A percentile compares a stretch with the other conserved stretches of the same genome.
Evolutionary conservation across 495 filamentous ascomycete species (phyloP).

Genomic region (Aspergillus sparsus): DNA sequence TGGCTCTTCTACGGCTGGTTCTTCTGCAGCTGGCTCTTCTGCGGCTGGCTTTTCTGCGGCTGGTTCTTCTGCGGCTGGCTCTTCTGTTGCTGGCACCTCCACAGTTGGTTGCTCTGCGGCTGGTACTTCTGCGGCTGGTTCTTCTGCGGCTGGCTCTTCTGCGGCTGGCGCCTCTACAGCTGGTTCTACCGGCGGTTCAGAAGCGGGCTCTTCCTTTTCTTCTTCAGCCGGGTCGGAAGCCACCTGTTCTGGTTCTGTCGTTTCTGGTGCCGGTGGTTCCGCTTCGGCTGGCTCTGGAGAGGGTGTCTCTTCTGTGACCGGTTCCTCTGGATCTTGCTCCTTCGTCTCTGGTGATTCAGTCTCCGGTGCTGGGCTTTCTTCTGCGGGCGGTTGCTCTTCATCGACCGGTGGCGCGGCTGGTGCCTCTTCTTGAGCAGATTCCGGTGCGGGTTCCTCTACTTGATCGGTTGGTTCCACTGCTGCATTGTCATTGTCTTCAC

Average conservation of each 20-base stretch:
- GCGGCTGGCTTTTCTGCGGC: too few species aligned
- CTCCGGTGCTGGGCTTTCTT: slow-evolving; percentile 11
- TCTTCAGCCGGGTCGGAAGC: background rate
- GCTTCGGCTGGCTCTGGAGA: slow-evolving; percentile 9
- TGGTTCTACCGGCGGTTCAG: background rate
- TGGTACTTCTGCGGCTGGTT: background rate
- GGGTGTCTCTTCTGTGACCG: slow-evolving; percentile 3
- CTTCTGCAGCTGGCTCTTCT: slow-evolving; percentile 9
- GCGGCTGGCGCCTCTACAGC: background rate
- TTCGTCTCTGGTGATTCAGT: background rate
- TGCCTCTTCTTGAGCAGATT: slow-evolving; percentile 20
- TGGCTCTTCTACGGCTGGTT: slow-evolving; percentile 14
- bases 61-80: too few species aligned
- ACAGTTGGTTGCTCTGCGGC: slow-evolving; percentile 3
- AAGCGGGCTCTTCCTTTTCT: background rate
- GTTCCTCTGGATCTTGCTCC: background rate
- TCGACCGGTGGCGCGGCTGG: slow-evolving; percentile 1
- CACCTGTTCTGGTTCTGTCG: background rate
- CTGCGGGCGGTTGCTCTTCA: background rate
- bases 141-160: slow-evolving; percentile 19
- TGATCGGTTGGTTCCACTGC: slow-evolving; percentile 14
- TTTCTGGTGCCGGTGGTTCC: background rate
- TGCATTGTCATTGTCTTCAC: slow-evolving; percentile 25
- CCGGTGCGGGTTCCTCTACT: slow-evolving; percentile 19
- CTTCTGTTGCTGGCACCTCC: background rate